A percentile compares a stretch with the other conserved stretches of the same genome.
These are phyloP conservation scores for Toxoplasma gondii DNA, from an alignment of 169 alveolate genomes.

Conservation along the genomic window DNA sequence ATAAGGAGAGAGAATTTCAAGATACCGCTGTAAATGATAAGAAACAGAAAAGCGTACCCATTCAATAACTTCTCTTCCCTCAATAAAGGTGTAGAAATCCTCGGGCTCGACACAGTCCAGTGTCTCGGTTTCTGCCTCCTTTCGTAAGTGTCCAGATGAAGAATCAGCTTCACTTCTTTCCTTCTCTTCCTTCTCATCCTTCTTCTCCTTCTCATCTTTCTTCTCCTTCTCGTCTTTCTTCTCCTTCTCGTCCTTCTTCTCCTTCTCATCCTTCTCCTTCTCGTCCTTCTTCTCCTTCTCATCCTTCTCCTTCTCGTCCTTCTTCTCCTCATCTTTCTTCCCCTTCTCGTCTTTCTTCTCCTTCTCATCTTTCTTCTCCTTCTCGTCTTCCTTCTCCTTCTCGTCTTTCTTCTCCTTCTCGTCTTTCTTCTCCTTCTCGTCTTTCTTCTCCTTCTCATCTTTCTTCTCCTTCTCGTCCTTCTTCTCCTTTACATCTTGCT, in stretches of 20 bases:
- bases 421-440: not conserved
- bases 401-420: conserved; percentile 1
- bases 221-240: not conserved
- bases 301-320: not conserved
- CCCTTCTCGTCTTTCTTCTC: not conserved
- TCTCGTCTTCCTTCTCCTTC: not conserved
- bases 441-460: not conserved
- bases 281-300: not conserved
- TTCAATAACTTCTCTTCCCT: conserved; percentile 59
- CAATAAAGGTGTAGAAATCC: conserved; percentile 47
- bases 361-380: not conserved
- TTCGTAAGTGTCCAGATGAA: not conserved
- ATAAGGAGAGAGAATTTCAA: too few relatives aligned
- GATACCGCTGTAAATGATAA: too few relatives aligned
- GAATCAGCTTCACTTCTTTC: not conserved
- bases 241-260: not conserved
- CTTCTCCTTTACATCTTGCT: conserved; percentile 19
- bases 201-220: not conserved
- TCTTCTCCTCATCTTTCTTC: not conserved
- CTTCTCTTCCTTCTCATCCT: not conserved
- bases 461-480: not conserved
- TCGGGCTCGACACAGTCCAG: conserved; percentile 52
- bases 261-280: not conserved
- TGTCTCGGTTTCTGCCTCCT: not conserved
- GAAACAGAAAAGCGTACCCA: conserved; percentile 57